Evolutionary conservation across 2,329 filamentous ascomycete species (phyloP), one percentile per base, ranked within the genome.

Genomic region (Verticillium zaregamsianum): DNA sequence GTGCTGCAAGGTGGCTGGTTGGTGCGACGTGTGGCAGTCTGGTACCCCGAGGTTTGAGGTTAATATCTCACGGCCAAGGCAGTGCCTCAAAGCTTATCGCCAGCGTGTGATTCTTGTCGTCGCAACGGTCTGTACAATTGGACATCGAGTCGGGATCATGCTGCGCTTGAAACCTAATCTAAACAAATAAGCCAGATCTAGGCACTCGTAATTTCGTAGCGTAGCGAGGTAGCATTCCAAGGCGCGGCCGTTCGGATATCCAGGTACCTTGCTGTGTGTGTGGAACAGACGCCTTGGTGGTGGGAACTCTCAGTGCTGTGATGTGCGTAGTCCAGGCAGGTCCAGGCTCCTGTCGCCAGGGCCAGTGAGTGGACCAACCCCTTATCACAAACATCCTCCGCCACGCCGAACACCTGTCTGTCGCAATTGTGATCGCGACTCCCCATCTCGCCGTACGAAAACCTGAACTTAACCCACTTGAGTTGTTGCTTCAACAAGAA

Each of bases 401-500:
- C 45, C 9, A 49, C 45, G 20, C 11, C 20, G 45, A 23, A 49
- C 45, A 49, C 5, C 20, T 49, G n/a, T 49, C 20, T 49, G 45
- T 49, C 45, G 45, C 20, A 25, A 23, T 23, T 23, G n/a, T 49
- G 45, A 23, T n/a, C 20, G 20, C n/a, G 7, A n/a, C 20, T 14
- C 20, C n/a, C 23, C 39, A 49, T 49, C 15, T 49, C 28, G 23
- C 57, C 14, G 40, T 23, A 33, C 20, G 25, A 17, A 25, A 14
- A 12, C 15, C 54, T 3, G 15, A 17, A 32, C 11, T 12, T 32
- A 12, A 55, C 5, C 15, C n/a, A n/a, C 57, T 60, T 61, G 58
- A 68, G 70, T 68, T 12, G 11, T 11, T 49, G 20, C 15, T 20
- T 11, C n/a, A 8, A 8, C 7, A 23, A 23, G 23, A 49, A 25